These are phyloP conservation scores for Aspergillus intermedius DNA, from an alignment of 2,329 filamentous ascomycete species.

Conservation along the genomic window DNA sequence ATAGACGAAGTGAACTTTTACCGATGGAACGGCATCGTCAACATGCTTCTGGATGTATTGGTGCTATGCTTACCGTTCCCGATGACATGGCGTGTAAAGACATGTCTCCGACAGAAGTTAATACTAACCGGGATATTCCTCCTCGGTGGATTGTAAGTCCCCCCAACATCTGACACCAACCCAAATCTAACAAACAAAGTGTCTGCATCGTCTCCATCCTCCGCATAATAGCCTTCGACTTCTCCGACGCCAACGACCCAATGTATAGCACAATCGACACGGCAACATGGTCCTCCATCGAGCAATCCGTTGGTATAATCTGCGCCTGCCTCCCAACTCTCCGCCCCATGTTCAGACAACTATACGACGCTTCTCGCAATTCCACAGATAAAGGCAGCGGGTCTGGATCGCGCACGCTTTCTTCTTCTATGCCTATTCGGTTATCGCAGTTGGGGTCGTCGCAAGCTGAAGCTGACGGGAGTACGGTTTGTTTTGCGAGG, in stretches of 20 bases:
- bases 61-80: constrained; percentile 23
- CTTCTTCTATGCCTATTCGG: background rate
- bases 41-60: constrained; percentile 20
- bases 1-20: constrained; percentile 18
- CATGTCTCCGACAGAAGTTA: constrained; percentile 15
- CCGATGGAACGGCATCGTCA: constrained; percentile 20
- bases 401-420: background rate
- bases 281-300: constrained; percentile 21
- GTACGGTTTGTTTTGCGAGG: background rate
- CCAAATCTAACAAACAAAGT: constrained; percentile 5
- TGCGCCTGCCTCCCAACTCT: constrained; percentile 24
- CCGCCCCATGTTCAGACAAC: constrained; percentile 14
- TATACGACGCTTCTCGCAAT: constrained; percentile 4
- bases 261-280: constrained; percentile 14
- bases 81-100: constrained; percentile 20
- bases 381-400: background rate
- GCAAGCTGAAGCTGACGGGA: background rate
- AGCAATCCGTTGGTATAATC: constrained; percentile 23
- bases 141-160: constrained; percentile 20
- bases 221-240: constrained; percentile 16
- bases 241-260: constrained; percentile 6
- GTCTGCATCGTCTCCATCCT: constrained; percentile 21
- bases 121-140: constrained; percentile 18
- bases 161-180: background rate
- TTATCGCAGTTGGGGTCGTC: background rate